These are phyloP conservation scores for Tothia fuscella DNA, from an alignment of 2,329 filamentous ascomycete species.

Conservation along the genomic window DNA sequence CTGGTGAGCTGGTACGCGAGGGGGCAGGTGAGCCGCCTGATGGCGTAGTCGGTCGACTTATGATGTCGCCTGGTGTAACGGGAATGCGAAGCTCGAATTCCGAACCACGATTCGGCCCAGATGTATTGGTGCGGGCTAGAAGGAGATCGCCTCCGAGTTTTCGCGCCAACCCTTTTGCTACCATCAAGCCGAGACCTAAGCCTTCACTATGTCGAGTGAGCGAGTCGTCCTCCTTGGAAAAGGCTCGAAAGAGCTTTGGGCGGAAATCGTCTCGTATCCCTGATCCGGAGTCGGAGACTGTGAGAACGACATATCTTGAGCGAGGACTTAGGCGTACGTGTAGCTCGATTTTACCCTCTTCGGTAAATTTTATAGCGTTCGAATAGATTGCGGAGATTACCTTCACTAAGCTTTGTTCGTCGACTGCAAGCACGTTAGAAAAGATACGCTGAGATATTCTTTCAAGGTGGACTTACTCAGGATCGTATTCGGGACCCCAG, in stretches of 20 bases:
- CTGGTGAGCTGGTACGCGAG: not conserved
- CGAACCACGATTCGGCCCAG: constrained; percentile 48
- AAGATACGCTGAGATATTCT: constrained; percentile 21
- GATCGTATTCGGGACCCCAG: constrained; percentile 40
- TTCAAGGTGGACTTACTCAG: too few species aligned
- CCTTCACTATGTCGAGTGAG: constrained; percentile 57
- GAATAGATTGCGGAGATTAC: constrained; percentile 51
- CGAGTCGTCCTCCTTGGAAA: constrained; percentile 56
- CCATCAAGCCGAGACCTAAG: constrained; percentile 54
- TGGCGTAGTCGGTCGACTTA: constrained; percentile 39
- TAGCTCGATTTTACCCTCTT: constrained; percentile 48
- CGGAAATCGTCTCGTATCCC: constrained; percentile 57
- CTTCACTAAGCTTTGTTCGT: constrained; percentile 52
- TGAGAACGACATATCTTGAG: constrained; percentile 45
- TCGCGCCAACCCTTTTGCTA: constrained; percentile 59
- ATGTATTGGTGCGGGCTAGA: constrained; percentile 51
- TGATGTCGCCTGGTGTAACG: constrained; percentile 38
- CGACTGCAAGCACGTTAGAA: too few species aligned
- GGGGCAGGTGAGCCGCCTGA: constrained; percentile 19
- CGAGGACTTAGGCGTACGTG: constrained; percentile 40
- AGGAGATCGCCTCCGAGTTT: constrained; percentile 58
- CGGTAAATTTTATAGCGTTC: constrained; percentile 62
- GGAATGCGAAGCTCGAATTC: constrained; percentile 60
- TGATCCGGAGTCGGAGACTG: constrained; percentile 53
- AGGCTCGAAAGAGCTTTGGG: constrained; percentile 56